phyloP scores from a whole-genome alignment of 192 early-diverging fungal genomes.

The Linnemannia zychae region DNA sequence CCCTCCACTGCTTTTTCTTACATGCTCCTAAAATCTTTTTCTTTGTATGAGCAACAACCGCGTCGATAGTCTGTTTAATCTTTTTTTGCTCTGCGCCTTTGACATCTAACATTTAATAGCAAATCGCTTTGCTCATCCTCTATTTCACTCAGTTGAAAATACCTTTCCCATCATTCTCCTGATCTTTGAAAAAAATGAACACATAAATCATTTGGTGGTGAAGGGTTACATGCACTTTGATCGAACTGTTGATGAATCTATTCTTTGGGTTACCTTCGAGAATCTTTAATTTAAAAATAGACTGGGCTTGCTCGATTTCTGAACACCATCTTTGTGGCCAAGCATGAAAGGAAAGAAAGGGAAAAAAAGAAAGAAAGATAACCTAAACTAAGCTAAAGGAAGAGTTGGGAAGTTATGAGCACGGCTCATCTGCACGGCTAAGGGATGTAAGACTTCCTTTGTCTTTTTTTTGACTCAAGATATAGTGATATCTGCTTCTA shows the following conservation, averaged over 20 bases:
- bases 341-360: neutral
- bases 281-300: too few relatives aligned
- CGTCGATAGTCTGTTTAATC: neutral
- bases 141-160: neutral
- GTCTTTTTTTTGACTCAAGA: neutral
- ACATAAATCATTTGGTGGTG: neutral
- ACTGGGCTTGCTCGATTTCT: neutral
- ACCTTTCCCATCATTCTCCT: neutral
- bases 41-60: neutral
- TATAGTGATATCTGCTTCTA: neutral
- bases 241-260: neutral
- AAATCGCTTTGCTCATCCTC: neutral
- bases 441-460: neutral
- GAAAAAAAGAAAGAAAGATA: neutral
- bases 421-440: neutral
- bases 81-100: conserved; percentile 7
- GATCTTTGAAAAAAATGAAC: neutral
- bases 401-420: neutral
- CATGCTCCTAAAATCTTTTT: neutral
- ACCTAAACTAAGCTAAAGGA: neutral
- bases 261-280: neutral
- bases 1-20: neutral
- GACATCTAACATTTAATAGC: conserved; percentile 1
- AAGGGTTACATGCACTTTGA: too few relatives aligned
- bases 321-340: neutral